Base-by-base conservation (phyloP, 176 grass and related monocot genomes). In the Tillandsia leiboldiana region DNA sequence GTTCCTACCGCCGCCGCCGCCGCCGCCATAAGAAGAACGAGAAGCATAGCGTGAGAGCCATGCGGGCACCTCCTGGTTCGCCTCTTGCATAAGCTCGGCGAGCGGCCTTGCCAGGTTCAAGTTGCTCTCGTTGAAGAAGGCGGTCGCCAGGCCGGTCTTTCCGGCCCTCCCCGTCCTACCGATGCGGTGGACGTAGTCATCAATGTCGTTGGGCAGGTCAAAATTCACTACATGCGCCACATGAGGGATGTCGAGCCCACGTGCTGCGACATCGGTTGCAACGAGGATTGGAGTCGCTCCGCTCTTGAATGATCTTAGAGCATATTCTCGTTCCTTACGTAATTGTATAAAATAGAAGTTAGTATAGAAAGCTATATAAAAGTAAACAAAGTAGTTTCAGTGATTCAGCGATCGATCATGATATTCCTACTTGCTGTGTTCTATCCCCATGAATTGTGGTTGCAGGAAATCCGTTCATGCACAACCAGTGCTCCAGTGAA, bases 381-480 rank as follows among this genome's bases (percentile, higher is more conserved):
- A 51, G 47, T 10, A 69, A 2, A 13, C 22, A 48, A 68, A 12
- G 15, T 10, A 61, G 17, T 61, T 61, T 18, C 15, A 57, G n/a
- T 57, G 53, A 57, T 17, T 15, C 10, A 14, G 56, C 2, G 15
- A 61, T 61, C 15, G 22, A 61, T 61, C 56, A 61, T 10, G 56
- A 26, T 10, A 18, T 20, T 17, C 56, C 56, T 70, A 91, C 92
- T 80, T 96, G 92, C 49, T 96, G 92, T 48, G 88, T 75, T 53
- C 92, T 74, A 79, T 96, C 92, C 14, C 92, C 92, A 68, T 96
- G 92, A 87, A 96, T 96, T 63, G 88, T 91, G 71, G 92, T 89
- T 66, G 92, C 92, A 70, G 92, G 92, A 62, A 96, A 96, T 3
- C 83, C 83, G 1, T 89, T 96, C 72, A 61, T 91, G 70, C 65